Conservation (phyloP, 2,329 filamentous ascomycete species). For the Hymenoscyphus albidus region DNA sequence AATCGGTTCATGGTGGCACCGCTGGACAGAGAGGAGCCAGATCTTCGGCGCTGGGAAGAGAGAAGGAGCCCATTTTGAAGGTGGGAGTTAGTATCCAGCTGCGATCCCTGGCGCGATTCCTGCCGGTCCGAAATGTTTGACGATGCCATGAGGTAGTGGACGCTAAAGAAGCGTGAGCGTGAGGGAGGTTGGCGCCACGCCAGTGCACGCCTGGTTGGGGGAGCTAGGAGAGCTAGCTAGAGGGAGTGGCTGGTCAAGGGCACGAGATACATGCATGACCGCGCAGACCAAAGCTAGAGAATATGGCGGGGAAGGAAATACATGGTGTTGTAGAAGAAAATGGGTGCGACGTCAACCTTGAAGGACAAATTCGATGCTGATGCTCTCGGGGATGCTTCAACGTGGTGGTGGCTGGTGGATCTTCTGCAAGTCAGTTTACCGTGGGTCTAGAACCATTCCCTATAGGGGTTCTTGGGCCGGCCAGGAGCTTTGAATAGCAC, state of each 20-base stretch:
- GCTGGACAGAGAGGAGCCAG: conserved; percentile 28
- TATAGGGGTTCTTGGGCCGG: neutral
- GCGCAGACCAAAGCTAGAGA: conserved; percentile 3
- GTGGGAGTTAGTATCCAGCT: conserved; percentile 26
- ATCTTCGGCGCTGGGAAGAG: conserved; percentile 15
- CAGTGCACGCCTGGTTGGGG: neutral
- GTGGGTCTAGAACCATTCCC: neutral
- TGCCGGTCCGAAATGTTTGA: conserved; percentile 15
- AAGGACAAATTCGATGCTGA: neutral
- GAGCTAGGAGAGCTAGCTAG: neutral
- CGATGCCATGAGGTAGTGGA: conserved; percentile 15
- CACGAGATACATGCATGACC: conserved; percentile 6
- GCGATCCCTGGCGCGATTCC: conserved; percentile 16
- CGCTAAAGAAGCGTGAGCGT: neutral
- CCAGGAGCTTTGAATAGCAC: neutral
- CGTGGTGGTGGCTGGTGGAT: conserved; percentile 1
- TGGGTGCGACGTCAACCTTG: neutral
- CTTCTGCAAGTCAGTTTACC: neutral
- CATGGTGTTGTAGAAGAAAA: conserved; percentile 1
- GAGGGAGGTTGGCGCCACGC: conserved; percentile 2
- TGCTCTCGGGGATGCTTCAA: neutral
- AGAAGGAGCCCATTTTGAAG: conserved; percentile 24
- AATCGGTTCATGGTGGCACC: conserved; percentile 25
- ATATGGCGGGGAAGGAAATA: conserved; percentile 1
- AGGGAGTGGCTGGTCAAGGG: conserved; percentile 7